Base-by-base conservation (phyloP, 2,329 filamentous ascomycete genomes). In the Diplodia mutila region DNA sequence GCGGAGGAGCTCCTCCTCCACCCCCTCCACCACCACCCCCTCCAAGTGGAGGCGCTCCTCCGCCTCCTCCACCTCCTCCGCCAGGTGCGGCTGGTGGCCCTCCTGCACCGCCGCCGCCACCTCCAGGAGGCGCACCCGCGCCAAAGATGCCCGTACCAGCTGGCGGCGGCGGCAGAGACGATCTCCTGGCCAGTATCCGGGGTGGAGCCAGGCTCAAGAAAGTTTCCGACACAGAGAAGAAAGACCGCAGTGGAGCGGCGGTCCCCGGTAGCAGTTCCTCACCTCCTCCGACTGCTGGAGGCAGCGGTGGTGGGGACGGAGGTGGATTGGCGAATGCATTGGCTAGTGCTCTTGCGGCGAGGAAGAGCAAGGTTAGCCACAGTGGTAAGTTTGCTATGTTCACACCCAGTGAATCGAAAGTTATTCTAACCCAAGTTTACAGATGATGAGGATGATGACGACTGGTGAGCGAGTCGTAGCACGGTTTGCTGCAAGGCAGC, bases 341-440 rank as follows among this genome's bases (percentile, higher is more conserved):
- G 85, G 92, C 93, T 25, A 92, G 91, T 81, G 94, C 93, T 57
- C 81, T 97, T 73, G 92, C 92, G 69, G 90, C 88, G 81, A 86
- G 94, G 79, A 97, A 97, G 84, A 89, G 93, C 80, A 97, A 97
- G 85, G 94, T 97, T 77, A 92, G 92, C 81, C 90, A 92, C 78
- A 97, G 92, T 85, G 94, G 94, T 97, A 88, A 88, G 73, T 74
- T 25, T 64, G 25, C 25, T 12, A 25, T 55, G 2, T 16, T 39
- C 18, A 0, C n/a, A 7, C 46, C n/a, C 9, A 21, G 6, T 11
- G 3, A 11, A 27, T 29, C 27, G 16, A 12, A 37, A 11, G 66
- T n/a, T 2, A 18, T 73, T 68, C 75, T 80, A 73, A 80, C 69
- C 9, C 2, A 21, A 12, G 3, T 29, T 25, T 70, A 39, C 71